phyloP scores from a whole-genome alignment of 257 asterid species.

The Primulina huaijiensis region DNA sequence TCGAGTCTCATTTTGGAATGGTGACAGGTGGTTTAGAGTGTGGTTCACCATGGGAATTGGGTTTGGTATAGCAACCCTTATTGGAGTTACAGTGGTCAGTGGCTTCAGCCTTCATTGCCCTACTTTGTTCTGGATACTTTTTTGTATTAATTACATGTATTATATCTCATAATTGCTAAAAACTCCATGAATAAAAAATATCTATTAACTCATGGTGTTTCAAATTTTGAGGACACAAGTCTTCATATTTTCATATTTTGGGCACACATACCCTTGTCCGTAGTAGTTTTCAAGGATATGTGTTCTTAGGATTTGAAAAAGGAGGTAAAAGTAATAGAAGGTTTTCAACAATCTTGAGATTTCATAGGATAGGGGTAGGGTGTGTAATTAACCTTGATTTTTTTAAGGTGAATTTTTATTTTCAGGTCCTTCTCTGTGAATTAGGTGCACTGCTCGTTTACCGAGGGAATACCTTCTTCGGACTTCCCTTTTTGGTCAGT shows the following conservation, averaged over 20 bases:
- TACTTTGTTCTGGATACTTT: background rate
- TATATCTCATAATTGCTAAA: too few relatives aligned
- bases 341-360: too few relatives aligned
- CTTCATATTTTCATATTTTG: too few relatives aligned
- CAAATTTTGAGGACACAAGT: too few relatives aligned
- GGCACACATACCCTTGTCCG: too few relatives aligned
- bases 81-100: conserved; percentile 57
- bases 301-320: too few relatives aligned
- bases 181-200: too few relatives aligned
- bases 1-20: background rate
- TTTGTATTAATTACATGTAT: fast-evolving
- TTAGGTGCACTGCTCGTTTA: conserved; percentile 38
- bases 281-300: too few relatives aligned
- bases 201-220: too few relatives aligned
- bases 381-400: too few relatives aligned
- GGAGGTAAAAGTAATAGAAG: too few relatives aligned
- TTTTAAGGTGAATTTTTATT: background rate
- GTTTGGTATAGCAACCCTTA: conserved; percentile 57
- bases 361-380: fast-evolving
- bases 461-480: conserved; percentile 33
- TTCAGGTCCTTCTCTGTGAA: conserved; percentile 61
- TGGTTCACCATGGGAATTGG: conserved; percentile 89
- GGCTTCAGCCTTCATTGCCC: background rate
- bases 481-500: conserved; percentile 58
- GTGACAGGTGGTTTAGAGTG: conserved; percentile 50